A percentile compares a stretch with the other conserved stretches of the same genome.
Evolutionary conservation across 306 rosid genomes (phyloP).

Genomic region (Dalbergia cultrata): DNA sequence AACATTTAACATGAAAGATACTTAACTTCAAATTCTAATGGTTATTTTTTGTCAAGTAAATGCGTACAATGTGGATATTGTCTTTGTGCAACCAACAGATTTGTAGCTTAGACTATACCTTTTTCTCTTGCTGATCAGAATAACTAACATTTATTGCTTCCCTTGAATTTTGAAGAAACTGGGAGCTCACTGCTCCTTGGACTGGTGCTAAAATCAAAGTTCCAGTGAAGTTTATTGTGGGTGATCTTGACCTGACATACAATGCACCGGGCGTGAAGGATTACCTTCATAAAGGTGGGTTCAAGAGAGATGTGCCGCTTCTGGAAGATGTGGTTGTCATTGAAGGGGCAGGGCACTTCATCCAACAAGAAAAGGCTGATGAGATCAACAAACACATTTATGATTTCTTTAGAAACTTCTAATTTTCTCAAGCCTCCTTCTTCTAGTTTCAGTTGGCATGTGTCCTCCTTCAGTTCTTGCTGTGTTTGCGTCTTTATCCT

Average conservation of each 20-base stretch:
- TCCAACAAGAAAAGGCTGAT: constrained; percentile 67
- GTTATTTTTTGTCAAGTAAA: too few species aligned
- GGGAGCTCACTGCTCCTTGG: constrained; percentile 88
- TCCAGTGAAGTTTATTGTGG: constrained; percentile 80
- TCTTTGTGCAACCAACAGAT: background rate
- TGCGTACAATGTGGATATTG: too few species aligned
- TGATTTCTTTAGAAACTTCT: constrained; percentile 66
- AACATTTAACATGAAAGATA: too few species aligned
- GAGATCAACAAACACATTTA: constrained; percentile 72
- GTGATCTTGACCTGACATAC: constrained; percentile 78
- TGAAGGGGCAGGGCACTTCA: constrained; percentile 83
- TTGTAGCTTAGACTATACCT: background rate
- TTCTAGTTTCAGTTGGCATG: background rate
- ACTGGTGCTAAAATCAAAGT: constrained; percentile 67
- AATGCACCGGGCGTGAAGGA: constrained; percentile 64
- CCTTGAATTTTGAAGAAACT: constrained; percentile 59
- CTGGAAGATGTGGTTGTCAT: constrained; percentile 72
- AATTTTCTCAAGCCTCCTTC: background rate
- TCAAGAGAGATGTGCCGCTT: constrained; percentile 71
- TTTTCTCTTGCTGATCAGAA: background rate
- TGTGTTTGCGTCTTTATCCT: constrained; percentile 1
- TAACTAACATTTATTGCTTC: background rate
- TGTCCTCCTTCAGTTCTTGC: constrained; percentile 1
- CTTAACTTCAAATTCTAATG: too few species aligned
- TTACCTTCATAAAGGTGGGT: constrained; percentile 79